A percentile compares a stretch with the other conserved stretches of the same genome.
Evolutionary conservation across 2,329 filamentous ascomycete genomes (phyloP).

Genomic region (Fusarium abutilonis): DNA sequence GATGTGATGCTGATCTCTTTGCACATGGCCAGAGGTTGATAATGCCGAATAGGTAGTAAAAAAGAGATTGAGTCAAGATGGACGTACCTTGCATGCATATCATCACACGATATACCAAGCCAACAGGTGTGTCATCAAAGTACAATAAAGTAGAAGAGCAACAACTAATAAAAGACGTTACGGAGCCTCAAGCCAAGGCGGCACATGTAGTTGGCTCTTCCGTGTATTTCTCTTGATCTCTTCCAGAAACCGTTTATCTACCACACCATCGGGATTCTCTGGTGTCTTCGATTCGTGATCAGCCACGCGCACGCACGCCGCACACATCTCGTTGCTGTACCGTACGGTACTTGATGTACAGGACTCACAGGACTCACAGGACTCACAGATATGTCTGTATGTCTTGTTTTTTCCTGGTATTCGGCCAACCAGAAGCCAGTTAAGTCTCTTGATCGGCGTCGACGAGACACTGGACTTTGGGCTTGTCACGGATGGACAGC

Average conservation of each 20-base stretch:
- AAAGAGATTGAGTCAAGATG: too few species aligned
- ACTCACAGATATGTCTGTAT: background rate
- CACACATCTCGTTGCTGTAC: too few species aligned
- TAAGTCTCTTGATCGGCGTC: slow-evolving; percentile 44
- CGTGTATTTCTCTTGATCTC: background rate
- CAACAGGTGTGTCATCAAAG: background rate
- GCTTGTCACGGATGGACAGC: slow-evolving; percentile 38
- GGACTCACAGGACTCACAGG: background rate
- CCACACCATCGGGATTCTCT: background rate
- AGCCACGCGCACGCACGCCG: too few species aligned
- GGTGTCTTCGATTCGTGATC: background rate
- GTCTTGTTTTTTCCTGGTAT: slow-evolving; percentile 21
- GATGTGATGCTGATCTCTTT: slow-evolving; percentile 18
- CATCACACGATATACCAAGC: background rate
- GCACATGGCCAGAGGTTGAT: background rate
- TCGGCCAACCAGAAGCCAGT: slow-evolving; percentile 33
- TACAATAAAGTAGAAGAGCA: too few species aligned
- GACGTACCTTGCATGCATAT: too few species aligned
- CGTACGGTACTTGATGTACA: too few species aligned
- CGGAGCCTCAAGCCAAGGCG: slow-evolving; percentile 14
- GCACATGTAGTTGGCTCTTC: background rate
- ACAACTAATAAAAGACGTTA: slow-evolving; percentile 8
- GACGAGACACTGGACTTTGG: slow-evolving; percentile 45
- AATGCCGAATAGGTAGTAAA: too few species aligned
- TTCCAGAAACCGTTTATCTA: slow-evolving; percentile 8